These are phyloP conservation scores for Limonomyces culmigenus DNA, from an alignment of 1,284 basidiomycete genomes.

Conservation along the genomic window DNA sequence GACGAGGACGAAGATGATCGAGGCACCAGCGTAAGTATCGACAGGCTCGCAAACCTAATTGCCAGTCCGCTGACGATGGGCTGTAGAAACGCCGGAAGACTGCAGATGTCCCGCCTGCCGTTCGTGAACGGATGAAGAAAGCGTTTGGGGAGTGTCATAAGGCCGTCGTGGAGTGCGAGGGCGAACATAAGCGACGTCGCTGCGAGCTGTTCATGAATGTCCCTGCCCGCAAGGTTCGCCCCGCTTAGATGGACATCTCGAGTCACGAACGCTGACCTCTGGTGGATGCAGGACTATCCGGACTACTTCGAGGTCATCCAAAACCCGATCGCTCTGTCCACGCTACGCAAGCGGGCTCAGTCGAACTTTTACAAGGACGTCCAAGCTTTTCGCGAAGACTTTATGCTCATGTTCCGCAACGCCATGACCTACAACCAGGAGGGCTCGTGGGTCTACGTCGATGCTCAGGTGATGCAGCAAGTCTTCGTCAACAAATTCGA, in stretches of 20 bases:
- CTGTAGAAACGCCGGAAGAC: conserved; percentile 66
- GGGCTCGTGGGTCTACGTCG: conserved; percentile 84
- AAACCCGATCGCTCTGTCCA: conserved; percentile 74
- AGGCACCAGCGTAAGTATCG: conserved; percentile 26
- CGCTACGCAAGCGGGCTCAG: conserved; percentile 72
- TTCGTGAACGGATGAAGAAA: conserved; percentile 70
- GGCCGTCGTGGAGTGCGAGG: conserved; percentile 63
- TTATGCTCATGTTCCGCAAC: conserved; percentile 84
- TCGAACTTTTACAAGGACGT: conserved; percentile 65
- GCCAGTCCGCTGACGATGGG: conserved; percentile 1
- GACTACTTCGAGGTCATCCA: conserved; percentile 64
- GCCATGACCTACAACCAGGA: conserved; percentile 83
- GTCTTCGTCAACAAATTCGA: conserved; percentile 57
- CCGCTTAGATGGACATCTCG: too few species aligned
- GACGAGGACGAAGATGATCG: conserved; percentile 56
- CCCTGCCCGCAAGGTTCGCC: conserved; percentile 53
- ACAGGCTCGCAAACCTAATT: not conserved
- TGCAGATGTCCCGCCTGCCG: conserved; percentile 31
- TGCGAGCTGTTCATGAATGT: conserved; percentile 74
- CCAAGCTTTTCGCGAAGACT: conserved; percentile 62
- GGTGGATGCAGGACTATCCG: conserved; percentile 55
- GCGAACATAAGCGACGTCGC: conserved; percentile 57
- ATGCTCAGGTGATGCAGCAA: conserved; percentile 85
- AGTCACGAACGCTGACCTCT: too few species aligned
- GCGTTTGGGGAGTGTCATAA: conserved; percentile 70